Conservation (phyloP, 805 yeast species). For the Saccharomycopsis synnaedendra region DNA sequence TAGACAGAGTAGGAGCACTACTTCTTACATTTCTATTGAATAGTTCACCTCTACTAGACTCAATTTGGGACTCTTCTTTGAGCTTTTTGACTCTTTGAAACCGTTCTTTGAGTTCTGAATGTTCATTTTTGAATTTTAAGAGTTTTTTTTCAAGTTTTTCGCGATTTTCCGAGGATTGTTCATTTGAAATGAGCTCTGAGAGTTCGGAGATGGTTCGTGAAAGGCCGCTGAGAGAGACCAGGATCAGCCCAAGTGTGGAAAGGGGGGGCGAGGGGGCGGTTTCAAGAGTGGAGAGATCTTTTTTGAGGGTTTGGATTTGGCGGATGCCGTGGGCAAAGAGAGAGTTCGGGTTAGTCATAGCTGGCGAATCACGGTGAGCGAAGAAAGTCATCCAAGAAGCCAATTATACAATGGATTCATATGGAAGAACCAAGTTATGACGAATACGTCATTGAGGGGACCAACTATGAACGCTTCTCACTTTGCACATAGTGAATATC, state of each 20-base stretch:
- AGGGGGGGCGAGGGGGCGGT: conserved; percentile 57
- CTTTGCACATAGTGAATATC: no score
- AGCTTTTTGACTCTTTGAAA: conserved; percentile 26
- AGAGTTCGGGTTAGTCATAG: conserved; percentile 41
- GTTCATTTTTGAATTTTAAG: conserved; percentile 36
- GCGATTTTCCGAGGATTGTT: conserved; percentile 39
- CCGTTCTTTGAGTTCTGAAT: conserved; percentile 22
- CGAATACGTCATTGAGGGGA: no score
- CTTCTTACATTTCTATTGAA: conserved; percentile 27
- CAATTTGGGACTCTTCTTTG: conserved; percentile 27
- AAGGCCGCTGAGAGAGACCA: conserved; percentile 71
- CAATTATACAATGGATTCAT: no score
- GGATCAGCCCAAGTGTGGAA: conserved; percentile 49
- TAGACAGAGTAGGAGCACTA: conserved; percentile 17
- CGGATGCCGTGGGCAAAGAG: conserved; percentile 83
- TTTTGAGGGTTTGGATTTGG: conserved; percentile 63
- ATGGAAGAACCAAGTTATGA: no score
- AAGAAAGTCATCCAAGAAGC: no score
- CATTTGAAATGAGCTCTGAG: conserved; percentile 46
- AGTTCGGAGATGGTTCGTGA: conserved; percentile 67
- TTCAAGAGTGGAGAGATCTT: conserved; percentile 60
- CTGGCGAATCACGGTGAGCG: no score
- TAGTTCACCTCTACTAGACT: conserved; percentile 32
- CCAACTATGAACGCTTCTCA: no score
- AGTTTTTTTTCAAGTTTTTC: conserved; percentile 53